Conservation (phyloP, 129 eudicot species). For the Erigeron canadensis region DNA sequence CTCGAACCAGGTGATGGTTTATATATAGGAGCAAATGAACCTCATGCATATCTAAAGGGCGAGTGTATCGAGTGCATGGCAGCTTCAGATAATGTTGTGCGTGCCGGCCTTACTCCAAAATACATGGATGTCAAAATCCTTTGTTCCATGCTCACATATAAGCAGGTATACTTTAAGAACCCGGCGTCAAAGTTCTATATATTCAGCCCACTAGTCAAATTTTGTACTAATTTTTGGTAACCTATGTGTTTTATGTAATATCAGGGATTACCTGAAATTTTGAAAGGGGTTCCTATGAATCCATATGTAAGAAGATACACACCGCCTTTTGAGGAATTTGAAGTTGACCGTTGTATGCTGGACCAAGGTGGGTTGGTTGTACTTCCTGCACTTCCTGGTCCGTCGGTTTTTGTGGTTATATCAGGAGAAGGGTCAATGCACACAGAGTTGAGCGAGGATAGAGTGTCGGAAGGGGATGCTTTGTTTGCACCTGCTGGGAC, state of each 20-base stretch:
- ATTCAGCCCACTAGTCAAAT: background rate
- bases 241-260: constrained; percentile 3
- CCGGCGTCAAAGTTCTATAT: background rate
- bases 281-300: constrained; percentile 52
- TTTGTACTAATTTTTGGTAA: background rate
- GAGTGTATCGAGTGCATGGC: constrained; percentile 98
- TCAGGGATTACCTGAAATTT: constrained; percentile 72
- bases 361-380: constrained; percentile 39
- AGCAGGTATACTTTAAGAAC: constrained; percentile 46
- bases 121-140: constrained; percentile 69
- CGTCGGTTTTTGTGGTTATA: constrained; percentile 61
- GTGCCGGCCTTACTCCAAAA: constrained; percentile 97
- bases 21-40: constrained; percentile 85
- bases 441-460: constrained; percentile 31
- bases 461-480: constrained; percentile 58
- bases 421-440: constrained; percentile 58
- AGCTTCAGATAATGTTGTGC: constrained; percentile 92
- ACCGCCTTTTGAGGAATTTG: constrained; percentile 91
- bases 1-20: constrained; percentile 85
- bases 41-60: constrained; percentile 81
- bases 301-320: constrained; percentile 52
- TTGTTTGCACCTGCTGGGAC: constrained; percentile 68
- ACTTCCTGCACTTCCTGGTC: constrained; percentile 63
- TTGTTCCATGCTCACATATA: constrained; percentile 93
- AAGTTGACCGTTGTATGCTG: constrained; percentile 70